phyloP scores from a whole-genome alignment of 1,139 yeast genomes.

The Chernovozyma aurita region DNA sequence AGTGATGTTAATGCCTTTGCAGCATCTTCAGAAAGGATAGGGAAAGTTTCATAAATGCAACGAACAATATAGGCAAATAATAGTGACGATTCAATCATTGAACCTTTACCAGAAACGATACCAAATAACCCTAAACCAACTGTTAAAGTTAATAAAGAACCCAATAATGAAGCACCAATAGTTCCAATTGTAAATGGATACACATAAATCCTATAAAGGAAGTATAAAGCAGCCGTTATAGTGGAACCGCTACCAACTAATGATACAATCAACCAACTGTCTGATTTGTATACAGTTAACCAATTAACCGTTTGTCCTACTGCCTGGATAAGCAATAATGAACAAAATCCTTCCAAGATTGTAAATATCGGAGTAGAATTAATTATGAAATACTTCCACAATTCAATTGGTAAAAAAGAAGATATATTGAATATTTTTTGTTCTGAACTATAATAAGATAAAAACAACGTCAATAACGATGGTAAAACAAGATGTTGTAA shows the following conservation, averaged over 20 bases:
- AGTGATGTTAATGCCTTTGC: constrained; percentile 33
- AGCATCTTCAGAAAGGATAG: constrained; percentile 63
- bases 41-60: constrained; percentile 86
- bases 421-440: constrained; percentile 11
- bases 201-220: constrained; percentile 77
- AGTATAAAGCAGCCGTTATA: constrained; percentile 71
- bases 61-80: constrained; percentile 88
- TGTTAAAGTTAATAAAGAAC: constrained; percentile 76
- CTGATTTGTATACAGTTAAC: constrained; percentile 65
- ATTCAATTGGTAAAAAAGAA: constrained; percentile 17
- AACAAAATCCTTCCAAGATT: constrained; percentile 86
- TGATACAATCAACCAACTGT: constrained; percentile 75
- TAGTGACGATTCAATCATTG: constrained; percentile 82
- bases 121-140: constrained; percentile 77
- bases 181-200: constrained; percentile 69
- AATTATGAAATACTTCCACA: constrained; percentile 66
- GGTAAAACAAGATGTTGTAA: constrained; percentile 82
- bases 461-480: constrained; percentile 67
- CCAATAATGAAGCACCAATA: constrained; percentile 76
- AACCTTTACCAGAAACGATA: constrained; percentile 75
- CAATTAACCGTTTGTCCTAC: constrained; percentile 79
- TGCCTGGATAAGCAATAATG: constrained; percentile 83
- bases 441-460: constrained; percentile 41
- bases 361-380: constrained; percentile 89
- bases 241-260: constrained; percentile 71